phyloP scores from a whole-genome alignment of 208 protist genomes.

The Leishmania martiniquensis region DNA sequence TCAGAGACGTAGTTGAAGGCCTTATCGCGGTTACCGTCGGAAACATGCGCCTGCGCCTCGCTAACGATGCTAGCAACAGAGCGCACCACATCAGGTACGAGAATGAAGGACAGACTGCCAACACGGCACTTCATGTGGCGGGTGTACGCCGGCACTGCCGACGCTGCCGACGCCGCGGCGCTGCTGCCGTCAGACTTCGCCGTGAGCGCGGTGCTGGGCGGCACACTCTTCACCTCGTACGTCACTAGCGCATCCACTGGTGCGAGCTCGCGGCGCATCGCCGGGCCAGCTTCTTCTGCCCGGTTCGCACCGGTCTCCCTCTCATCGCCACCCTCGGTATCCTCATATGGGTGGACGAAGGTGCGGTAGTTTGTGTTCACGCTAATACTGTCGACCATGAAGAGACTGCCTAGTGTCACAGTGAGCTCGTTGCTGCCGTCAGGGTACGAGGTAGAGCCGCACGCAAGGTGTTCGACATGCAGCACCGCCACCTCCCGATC shows the following conservation, averaged over 20 bases:
- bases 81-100: constrained; percentile 70
- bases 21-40: constrained; percentile 66
- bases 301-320: not conserved
- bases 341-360: constrained; percentile 49
- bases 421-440: constrained; percentile 44
- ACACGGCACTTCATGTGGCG: constrained; percentile 52
- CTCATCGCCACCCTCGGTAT: constrained; percentile 26
- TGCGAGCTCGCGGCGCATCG: not conserved
- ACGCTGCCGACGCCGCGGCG: not conserved
- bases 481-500: constrained; percentile 51
- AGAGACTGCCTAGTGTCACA: constrained; percentile 52
- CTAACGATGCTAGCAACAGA: constrained; percentile 37
- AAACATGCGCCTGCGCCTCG: constrained; percentile 65
- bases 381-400: constrained; percentile 51
- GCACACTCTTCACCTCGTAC: constrained; percentile 17
- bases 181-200: not conserved
- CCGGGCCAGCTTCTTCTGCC: not conserved
- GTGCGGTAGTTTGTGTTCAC: constrained; percentile 43
- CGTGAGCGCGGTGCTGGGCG: not conserved
- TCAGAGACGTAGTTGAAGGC: constrained; percentile 75
- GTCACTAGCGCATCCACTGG: constrained; percentile 14
- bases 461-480: constrained; percentile 29
- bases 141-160: constrained; percentile 31
- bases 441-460: constrained; percentile 30
- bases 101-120: constrained; percentile 49